Base-by-base conservation (phyloP, 768 basidiomycete species). In the Dioszegia hungarica region DNA sequence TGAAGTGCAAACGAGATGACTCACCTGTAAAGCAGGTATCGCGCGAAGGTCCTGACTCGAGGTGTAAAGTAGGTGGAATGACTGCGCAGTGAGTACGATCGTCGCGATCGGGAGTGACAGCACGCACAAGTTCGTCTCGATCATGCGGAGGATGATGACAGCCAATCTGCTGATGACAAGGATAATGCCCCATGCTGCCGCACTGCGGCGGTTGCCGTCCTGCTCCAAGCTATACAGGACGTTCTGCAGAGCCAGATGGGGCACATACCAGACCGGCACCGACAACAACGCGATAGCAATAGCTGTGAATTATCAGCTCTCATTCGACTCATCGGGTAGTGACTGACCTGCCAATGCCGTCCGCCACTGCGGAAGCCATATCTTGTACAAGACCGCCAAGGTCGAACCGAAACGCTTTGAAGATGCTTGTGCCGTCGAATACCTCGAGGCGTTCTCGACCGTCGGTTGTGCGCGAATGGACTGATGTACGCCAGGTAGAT, bases 191-290 rank as follows among this genome's bases (percentile, higher is more conserved):
- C 60, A 67, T 2, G 63, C 63, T 1, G 57, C n/a, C 0, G 54
- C 63, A 2, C 22, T 41, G 4, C 39, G 24, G 19, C 47, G 51
- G 27, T 56, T 44, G 20, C 22, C 28, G 11, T 20, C 40, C 24
- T 56, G 49, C 49, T 67, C 69, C n/a, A 70, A 38, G n/a, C 56
- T 27, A 6, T 34, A n/a, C 29, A 71, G 47, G 45, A 71, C 50
- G 27, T 66, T 46, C 43, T 71, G 69, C 25, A 66, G 22, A 29
- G 63, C 65, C 17, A 52, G 20, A 48, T 68, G 67, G 0, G 66
- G 69, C 24, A 68, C 27, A 53, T 71, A 71, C 54, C 58, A 62
- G n/a, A 71, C 19, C 5, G 67, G 62, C 10, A 44, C 25, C 9
- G 61, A 31, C 1, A 55, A 25, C 22, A 51, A 51, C 6, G 14